Evolutionary conservation across 495 filamentous ascomycete genomes (phyloP).

Genomic region (Neurospora tetraspora): DNA sequence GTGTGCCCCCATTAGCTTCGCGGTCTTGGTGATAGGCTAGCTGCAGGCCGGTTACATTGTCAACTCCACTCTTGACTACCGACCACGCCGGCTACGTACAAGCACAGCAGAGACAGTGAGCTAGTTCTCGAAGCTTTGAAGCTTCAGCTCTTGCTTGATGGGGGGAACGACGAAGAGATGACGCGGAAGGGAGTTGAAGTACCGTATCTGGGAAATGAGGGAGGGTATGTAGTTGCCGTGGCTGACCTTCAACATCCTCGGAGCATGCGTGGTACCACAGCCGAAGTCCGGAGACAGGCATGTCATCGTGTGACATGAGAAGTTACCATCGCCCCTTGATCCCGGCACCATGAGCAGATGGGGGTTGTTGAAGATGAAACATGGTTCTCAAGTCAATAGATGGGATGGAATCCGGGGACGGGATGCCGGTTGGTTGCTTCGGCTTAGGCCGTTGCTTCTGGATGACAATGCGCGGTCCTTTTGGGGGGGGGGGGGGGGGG

Average conservation of each 20-base stretch:
- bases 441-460: background rate
- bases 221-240: background rate
- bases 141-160: background rate
- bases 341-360: background rate
- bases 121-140: background rate
- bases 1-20: background rate
- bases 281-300: background rate
- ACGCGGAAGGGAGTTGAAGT: background rate
- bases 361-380: background rate
- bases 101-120: background rate
- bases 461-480: background rate
- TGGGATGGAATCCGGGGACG: background rate
- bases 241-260: background rate
- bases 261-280: background rate
- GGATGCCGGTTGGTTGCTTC: background rate
- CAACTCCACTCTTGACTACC: background rate
- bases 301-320: background rate
- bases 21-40: background rate
- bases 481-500: too few species aligned
- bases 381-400: background rate
- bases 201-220: background rate
- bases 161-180: background rate
- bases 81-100: background rate
- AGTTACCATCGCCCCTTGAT: background rate
- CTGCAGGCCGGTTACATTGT: background rate